A percentile compares a stretch with the other conserved stretches of the same genome.
Conservation (phyloP, 257 asterid species). For the Paraleonurus japonicus region DNA sequence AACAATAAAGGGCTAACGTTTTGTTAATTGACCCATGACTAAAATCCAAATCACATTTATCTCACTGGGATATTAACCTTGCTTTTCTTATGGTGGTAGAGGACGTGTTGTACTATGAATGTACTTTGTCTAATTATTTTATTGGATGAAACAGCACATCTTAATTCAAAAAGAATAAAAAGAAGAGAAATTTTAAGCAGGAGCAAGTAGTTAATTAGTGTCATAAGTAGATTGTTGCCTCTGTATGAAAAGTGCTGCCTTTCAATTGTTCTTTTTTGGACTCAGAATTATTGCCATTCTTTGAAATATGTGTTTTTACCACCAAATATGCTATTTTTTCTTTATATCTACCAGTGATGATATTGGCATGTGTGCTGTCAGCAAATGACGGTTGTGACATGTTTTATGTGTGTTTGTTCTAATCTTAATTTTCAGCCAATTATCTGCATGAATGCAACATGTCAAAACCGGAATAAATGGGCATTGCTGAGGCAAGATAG, state of each 20-base stretch:
- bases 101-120: neutral
- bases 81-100: neutral
- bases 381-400: neutral
- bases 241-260: neutral
- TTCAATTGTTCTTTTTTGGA: neutral
- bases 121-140: neutral
- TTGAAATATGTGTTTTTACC: neutral
- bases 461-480: slow-evolving; percentile 81
- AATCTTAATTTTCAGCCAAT: slow-evolving; percentile 62
- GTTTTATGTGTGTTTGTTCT: neutral
- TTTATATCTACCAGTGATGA: neutral
- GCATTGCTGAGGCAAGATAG: slow-evolving; percentile 96
- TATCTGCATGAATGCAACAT: slow-evolving; percentile 88
- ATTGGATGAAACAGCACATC: neutral
- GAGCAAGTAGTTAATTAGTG: neutral
- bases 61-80: neutral
- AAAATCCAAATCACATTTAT: neutral
- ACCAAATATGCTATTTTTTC: neutral
- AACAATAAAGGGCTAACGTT: neutral
- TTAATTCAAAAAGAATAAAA: neutral
- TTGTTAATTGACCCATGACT: neutral
- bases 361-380: neutral
- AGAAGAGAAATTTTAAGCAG: neutral
- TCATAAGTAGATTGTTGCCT: neutral
- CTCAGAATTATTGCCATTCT: neutral